A percentile compares a stretch with the other conserved stretches of the same genome.
These are phyloP conservation scores for Monilinia vaccinii-corymbosi DNA, from an alignment of 2,329 filamentous ascomycete species.

Conservation along the genomic window DNA sequence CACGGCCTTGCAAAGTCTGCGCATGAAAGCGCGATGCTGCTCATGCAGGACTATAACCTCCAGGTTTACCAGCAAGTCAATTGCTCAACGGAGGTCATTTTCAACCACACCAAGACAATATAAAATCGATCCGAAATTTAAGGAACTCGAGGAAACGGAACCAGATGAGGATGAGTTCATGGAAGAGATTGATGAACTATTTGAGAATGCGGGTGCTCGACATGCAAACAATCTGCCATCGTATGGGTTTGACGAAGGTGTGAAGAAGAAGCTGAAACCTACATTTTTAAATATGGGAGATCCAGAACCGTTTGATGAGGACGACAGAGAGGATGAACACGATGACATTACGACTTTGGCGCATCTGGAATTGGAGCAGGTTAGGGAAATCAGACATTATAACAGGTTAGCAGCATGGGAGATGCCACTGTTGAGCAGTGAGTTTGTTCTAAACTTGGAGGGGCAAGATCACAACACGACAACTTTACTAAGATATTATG, in stretches of 20 bases:
- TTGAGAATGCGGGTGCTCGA: neutral
- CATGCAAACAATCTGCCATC: neutral
- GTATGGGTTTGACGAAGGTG: constrained; percentile 5
- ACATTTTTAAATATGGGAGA: constrained; percentile 30
- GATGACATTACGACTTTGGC: constrained; percentile 78
- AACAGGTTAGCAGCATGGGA: constrained; percentile 86
- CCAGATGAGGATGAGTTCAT: constrained; percentile 7
- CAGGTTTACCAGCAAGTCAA: constrained; percentile 14
- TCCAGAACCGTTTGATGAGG: constrained; percentile 24
- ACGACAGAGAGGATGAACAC: constrained; percentile 52
- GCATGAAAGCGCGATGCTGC: constrained; percentile 23
- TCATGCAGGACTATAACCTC: constrained; percentile 14
- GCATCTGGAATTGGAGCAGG: constrained; percentile 79
- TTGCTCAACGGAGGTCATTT: constrained; percentile 19
- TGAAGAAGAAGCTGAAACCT: constrained; percentile 23
- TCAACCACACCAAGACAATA: constrained; percentile 17
- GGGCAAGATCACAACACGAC: neutral
- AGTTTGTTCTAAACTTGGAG: constrained; percentile 31
- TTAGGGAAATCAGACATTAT: constrained; percentile 83
- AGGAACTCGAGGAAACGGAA: constrained; percentile 9
- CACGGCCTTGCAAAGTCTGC: constrained; percentile 25
- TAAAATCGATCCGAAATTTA: constrained; percentile 11
- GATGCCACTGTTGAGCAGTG: constrained; percentile 83
- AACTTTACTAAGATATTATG: constrained; percentile 13
- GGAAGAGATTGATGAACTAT: constrained; percentile 8